Conservation (phyloP, 164 flowering plant species). For the Annona squamosa region DNA sequence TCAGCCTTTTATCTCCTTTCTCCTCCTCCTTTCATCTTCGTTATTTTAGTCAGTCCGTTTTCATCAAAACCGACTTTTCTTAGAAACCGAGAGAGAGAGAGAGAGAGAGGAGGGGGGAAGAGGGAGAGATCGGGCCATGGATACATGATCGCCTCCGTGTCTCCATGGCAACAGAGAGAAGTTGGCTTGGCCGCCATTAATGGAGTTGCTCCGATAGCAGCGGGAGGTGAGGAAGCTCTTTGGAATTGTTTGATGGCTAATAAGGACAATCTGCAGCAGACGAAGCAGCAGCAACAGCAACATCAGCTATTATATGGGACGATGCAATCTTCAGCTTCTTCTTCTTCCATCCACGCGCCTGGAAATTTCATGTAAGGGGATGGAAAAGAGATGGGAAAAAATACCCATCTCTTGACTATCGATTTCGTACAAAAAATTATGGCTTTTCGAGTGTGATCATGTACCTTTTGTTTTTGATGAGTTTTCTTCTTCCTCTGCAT, state of each 20-base stretch:
- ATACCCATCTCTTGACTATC: background rate
- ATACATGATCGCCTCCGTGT: constrained; percentile 6
- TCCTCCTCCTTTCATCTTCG: background rate
- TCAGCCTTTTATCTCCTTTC: constrained; percentile 8
- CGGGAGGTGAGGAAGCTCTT: constrained; percentile 1
- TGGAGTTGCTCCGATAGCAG: constrained; percentile 24
- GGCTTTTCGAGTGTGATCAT: background rate
- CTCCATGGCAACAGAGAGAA: constrained; percentile 10
- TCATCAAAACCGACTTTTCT: constrained; percentile 25
- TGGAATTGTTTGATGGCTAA: constrained; percentile 33
- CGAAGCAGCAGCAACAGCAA: constrained; percentile 13
- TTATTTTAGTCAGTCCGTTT: background rate
- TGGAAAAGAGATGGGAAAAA: background rate
- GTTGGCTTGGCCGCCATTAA: constrained; percentile 33
- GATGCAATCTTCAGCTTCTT: constrained; percentile 44
- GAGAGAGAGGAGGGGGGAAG: too few species aligned
- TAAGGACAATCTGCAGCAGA: constrained; percentile 17
- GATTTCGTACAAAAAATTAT: background rate
- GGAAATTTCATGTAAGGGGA: constrained; percentile 56
- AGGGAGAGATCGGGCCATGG: constrained; percentile 6
- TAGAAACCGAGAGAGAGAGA: background rate
- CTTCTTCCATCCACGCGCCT: constrained; percentile 13
- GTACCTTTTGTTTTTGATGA: background rate
- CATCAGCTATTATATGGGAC: constrained; percentile 51
- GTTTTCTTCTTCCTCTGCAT: background rate